These are phyloP conservation scores for Odontarrhena argentea DNA, from an alignment of 345 rosid species.

Conservation along the genomic window DNA sequence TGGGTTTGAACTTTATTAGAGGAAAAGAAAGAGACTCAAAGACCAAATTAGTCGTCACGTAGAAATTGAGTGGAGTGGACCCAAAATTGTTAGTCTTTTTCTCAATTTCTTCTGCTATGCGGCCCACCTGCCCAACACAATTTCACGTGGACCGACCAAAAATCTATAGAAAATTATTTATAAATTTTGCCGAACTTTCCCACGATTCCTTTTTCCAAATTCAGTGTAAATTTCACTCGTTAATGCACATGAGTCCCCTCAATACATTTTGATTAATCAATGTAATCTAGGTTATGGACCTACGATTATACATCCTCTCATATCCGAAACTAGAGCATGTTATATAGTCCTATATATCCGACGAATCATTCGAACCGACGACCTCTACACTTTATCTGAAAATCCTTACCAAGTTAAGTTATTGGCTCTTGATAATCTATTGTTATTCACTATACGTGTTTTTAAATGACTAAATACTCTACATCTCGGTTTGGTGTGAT, in stretches of 20 bases:
- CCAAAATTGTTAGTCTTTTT: conserved; percentile 28
- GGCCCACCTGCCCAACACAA: conserved; percentile 44
- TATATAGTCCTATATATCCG: too few species aligned
- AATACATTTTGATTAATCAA: not conserved
- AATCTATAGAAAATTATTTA: not conserved
- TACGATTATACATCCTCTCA: too few species aligned
- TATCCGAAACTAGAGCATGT: too few species aligned
- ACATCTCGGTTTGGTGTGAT: too few species aligned
- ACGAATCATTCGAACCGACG: too few species aligned
- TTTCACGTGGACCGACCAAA: conserved; percentile 51
- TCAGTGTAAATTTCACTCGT: conserved; percentile 6
- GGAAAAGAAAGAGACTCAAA: conserved; percentile 19
- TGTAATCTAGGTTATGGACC: not conserved
- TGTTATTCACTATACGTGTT: too few species aligned
- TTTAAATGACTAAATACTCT: too few species aligned
- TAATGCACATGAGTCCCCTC: not conserved
- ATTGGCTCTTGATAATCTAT: too few species aligned
- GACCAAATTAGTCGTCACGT: conserved; percentile 32
- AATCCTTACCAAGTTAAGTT: too few species aligned
- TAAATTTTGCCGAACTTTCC: not conserved
- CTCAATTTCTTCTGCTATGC: conserved; percentile 28
- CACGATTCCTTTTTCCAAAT: not conserved
- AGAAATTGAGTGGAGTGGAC: conserved; percentile 37
- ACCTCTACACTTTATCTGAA: too few species aligned
- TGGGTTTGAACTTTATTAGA: not conserved